Conservation (phyloP, 306 rosid species). For the Trifolium fragiferum region DNA sequence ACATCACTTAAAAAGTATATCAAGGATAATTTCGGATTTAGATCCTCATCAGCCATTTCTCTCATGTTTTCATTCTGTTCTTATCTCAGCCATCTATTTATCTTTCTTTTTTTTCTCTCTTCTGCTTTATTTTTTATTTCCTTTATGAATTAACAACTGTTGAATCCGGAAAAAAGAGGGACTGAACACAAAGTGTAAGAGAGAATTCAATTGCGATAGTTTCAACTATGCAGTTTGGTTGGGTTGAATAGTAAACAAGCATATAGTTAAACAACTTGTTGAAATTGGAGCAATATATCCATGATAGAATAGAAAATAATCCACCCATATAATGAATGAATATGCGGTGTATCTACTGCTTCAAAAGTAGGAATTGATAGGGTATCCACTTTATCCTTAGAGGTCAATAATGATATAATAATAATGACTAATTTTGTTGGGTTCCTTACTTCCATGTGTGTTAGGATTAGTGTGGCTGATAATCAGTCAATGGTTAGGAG, state of each 20-base stretch:
- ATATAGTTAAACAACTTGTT: not conserved
- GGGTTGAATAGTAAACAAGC: not conserved
- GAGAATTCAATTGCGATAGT: too few species aligned
- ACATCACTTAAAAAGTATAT: not conserved
- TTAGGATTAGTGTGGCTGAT: slow-evolving; percentile 30
- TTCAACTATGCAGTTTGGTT: not conserved
- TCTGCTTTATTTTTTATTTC: too few species aligned
- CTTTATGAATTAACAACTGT: too few species aligned
- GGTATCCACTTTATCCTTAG: slow-evolving; percentile 10
- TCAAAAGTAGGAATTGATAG: slow-evolving; percentile 20
- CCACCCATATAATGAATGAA: slow-evolving; percentile 7
- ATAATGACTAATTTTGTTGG: slow-evolving; percentile 29
- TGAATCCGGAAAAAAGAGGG: too few species aligned
- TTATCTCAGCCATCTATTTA: too few species aligned
- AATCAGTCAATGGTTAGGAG: not conserved
- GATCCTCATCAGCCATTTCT: too few species aligned
- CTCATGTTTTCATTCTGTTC: too few species aligned
- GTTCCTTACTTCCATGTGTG: slow-evolving; percentile 41
- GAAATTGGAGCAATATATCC: not conserved
- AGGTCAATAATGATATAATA: slow-evolving; percentile 5
- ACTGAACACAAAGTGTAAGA: too few species aligned
- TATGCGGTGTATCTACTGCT: slow-evolving; percentile 37
- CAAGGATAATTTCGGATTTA: too few species aligned
- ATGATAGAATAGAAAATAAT: slow-evolving; percentile 11
- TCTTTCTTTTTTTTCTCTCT: too few species aligned